Evolutionary conservation across 345 rosid genomes (phyloP).

Genomic region (Syzygium aqueum): DNA sequence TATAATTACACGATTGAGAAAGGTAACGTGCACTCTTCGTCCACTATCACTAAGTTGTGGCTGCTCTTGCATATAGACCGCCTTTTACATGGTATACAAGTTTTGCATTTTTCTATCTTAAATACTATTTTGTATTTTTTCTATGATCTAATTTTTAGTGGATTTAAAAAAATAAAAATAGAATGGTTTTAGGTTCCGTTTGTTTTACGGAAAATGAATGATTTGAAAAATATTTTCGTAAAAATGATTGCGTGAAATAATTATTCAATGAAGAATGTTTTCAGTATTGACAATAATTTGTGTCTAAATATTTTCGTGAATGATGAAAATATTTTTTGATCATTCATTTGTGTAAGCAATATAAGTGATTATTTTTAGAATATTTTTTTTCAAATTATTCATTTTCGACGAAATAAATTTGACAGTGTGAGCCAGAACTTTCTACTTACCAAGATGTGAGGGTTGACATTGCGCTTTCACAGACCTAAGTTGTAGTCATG

Average conservation of each 20-base stretch:
- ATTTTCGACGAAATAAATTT: not conserved
- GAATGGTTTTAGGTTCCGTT: not conserved
- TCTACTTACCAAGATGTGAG: not conserved
- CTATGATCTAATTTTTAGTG: not conserved
- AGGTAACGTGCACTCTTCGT: not conserved
- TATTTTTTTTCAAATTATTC: not conserved
- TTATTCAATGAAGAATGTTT: not conserved
- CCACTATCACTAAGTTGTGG: not conserved
- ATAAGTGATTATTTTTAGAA: not conserved
- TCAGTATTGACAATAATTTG: not conserved
- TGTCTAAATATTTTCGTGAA: not conserved
- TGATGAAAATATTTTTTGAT: not conserved
- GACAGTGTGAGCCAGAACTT: not conserved
- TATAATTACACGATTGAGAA: not conserved
- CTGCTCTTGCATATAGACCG: not conserved
- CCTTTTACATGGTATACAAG: not conserved
- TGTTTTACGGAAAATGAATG: not conserved
- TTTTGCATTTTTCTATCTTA: not conserved
- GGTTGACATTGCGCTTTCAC: not conserved
- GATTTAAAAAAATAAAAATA: not conserved
- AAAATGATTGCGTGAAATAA: not conserved
- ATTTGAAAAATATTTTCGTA: not conserved
- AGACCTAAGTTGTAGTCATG: not conserved
- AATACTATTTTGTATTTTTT: not conserved
- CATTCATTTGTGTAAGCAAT: not conserved